Conservation (phyloP, 257 asterid species). For the Lycium ferocissimum region DNA sequence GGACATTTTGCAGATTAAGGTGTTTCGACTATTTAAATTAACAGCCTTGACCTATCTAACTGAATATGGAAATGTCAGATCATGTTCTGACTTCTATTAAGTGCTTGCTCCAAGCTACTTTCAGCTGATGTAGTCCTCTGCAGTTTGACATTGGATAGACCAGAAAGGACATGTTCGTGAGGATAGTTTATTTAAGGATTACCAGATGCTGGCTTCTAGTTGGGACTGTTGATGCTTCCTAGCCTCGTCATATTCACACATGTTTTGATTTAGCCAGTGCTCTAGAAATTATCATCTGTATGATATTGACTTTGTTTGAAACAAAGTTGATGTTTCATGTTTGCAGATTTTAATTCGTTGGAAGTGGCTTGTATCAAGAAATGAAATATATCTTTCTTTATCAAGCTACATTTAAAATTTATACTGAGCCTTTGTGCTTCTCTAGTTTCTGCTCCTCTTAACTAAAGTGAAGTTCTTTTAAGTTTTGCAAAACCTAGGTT, state of each 20-base stretch:
- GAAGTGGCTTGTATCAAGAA: constrained; percentile 7
- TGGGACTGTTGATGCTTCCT: neutral
- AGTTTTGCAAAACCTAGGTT: neutral
- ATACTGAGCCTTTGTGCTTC: constrained; percentile 1
- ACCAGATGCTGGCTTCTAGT: neutral
- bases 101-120: neutral
- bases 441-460: neutral
- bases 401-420: neutral
- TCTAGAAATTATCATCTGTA: neutral
- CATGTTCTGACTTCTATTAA: constrained; percentile 3
- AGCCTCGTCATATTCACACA: neutral
- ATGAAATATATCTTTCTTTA: neutral
- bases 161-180: neutral
- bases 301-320: neutral
- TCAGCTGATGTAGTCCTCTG: neutral
- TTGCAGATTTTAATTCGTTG: neutral
- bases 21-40: neutral
- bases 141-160: neutral
- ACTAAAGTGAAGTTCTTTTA: neutral
- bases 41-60: neutral
- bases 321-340: neutral
- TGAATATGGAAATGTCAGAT: neutral
- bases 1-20: neutral
- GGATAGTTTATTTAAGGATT: neutral
- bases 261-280: constrained; percentile 7